phyloP scores from a whole-genome alignment of 768 basidiomycete species.

The Phaeolepiota aurea region DNA sequence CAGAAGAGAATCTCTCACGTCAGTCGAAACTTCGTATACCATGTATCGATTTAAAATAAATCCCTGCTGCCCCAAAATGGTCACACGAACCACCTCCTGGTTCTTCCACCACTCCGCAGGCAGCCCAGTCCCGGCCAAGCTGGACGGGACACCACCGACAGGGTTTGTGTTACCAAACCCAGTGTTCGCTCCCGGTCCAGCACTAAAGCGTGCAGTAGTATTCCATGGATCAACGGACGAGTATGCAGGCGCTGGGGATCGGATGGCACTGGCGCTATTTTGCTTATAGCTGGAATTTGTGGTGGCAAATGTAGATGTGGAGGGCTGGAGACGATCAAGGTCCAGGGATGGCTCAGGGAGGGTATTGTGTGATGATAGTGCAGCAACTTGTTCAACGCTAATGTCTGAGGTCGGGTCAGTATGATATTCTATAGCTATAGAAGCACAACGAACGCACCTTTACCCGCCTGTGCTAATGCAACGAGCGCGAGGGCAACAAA shows the following conservation, averaged over 20 bases:
- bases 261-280: slow-evolving; percentile 26
- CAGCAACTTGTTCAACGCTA: slow-evolving; percentile 74
- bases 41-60: slow-evolving; percentile 86
- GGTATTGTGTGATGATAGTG: slow-evolving; percentile 67
- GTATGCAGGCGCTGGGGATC: slow-evolving; percentile 40
- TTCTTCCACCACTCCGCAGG: slow-evolving; percentile 85
- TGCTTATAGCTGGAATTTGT: slow-evolving; percentile 33
- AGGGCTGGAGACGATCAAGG: slow-evolving; percentile 46
- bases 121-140: slow-evolving; percentile 61
- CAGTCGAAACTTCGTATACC: slow-evolving; percentile 74
- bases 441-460: slow-evolving; percentile 39
- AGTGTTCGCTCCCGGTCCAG: slow-evolving; percentile 17
- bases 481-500: slow-evolving; percentile 86
- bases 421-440: not conserved
- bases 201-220: slow-evolving; percentile 26
- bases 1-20: slow-evolving; percentile 38
- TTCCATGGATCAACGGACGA: slow-evolving; percentile 68
- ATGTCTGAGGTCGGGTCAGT: slow-evolving; percentile 39
- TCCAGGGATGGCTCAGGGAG: slow-evolving; percentile 70
- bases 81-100: slow-evolving; percentile 64
- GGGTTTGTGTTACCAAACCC: slow-evolving; percentile 21
- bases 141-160: slow-evolving; percentile 45
- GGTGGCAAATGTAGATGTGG: slow-evolving; percentile 41
- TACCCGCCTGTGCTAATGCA: slow-evolving; percentile 75
- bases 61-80: slow-evolving; percentile 80